phyloP scores from a whole-genome alignment of 2,329 filamentous ascomycete species.

The Ophiostoma sp. region DNA sequence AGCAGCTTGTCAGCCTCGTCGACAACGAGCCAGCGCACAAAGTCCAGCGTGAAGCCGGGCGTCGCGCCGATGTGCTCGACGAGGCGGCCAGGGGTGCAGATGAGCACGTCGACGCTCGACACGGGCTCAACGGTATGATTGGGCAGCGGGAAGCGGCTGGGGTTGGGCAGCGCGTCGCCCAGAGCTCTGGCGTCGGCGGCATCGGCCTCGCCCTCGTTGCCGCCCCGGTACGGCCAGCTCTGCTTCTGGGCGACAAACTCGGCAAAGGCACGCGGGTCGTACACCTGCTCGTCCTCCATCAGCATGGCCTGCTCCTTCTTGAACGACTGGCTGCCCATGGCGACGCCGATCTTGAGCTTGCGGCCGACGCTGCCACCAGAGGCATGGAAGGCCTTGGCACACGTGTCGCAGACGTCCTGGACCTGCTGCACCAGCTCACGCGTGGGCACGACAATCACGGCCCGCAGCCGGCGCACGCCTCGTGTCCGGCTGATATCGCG shows the following conservation, averaged over 20 bases:
- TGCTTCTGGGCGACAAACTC: constrained; percentile 33
- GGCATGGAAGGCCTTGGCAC: constrained; percentile 54
- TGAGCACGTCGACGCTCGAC: constrained; percentile 78
- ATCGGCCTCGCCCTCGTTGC: background rate
- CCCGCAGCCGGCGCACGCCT: constrained; percentile 60
- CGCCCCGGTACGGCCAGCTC: background rate
- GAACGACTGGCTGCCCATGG: constrained; percentile 74
- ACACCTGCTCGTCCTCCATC: constrained; percentile 46
- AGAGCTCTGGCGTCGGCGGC: constrained; percentile 22
- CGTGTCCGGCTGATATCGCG: constrained; percentile 58
- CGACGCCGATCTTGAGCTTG: constrained; percentile 66
- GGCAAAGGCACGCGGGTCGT: constrained; percentile 57
- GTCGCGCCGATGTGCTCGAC: constrained; percentile 87
- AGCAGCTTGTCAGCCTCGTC: constrained; percentile 92
- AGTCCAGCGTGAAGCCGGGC: constrained; percentile 69
- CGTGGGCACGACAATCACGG: constrained; percentile 82
- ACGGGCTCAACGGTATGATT: constrained; percentile 59
- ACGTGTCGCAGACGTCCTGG: constrained; percentile 69
- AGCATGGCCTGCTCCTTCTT: constrained; percentile 53
- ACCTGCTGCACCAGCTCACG: constrained; percentile 86
- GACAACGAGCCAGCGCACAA: constrained; percentile 81
- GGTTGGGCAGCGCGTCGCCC: constrained; percentile 35
- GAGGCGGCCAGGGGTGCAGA: constrained; percentile 85
- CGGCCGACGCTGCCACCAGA: constrained; percentile 47
- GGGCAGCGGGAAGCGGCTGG: constrained; percentile 31